Conservation (phyloP, 495 filamentous ascomycete genomes). For the Cudoniella acicularis region DNA sequence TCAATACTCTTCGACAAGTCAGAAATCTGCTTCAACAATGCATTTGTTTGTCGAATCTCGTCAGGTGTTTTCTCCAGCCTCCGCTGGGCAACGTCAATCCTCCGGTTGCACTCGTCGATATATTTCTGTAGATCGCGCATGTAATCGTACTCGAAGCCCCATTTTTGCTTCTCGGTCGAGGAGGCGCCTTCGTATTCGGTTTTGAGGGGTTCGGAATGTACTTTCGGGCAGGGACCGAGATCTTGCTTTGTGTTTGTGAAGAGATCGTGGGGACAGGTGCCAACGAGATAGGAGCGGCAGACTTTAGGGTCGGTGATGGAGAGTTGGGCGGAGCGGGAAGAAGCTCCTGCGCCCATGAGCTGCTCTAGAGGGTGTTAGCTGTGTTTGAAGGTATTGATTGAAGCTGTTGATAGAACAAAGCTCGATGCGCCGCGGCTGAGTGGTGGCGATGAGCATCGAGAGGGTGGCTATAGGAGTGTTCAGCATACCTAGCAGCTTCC, state of each 20-base stretch:
- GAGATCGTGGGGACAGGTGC: constrained; percentile 96
- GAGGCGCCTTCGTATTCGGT: constrained; percentile 74
- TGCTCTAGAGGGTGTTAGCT: constrained; percentile 50
- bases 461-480: background rate
- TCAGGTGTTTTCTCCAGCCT: constrained; percentile 96
- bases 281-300: constrained; percentile 90
- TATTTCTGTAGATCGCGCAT: constrained; percentile 91
- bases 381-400: too few species aligned
- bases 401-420: background rate
- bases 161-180: constrained; percentile 65
- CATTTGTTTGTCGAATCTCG: constrained; percentile 95
- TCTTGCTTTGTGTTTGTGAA: constrained; percentile 99
- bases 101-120: constrained; percentile 93
- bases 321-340: constrained; percentile 71
- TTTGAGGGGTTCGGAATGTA: constrained; percentile 85
- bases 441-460: background rate
- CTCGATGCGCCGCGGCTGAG: background rate
- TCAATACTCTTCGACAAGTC: constrained; percentile 78
- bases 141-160: constrained; percentile 95
- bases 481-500: constrained; percentile 79
- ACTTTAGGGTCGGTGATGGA: constrained; percentile 90
- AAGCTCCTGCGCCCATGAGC: constrained; percentile 71
- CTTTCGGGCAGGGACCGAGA: constrained; percentile 83
- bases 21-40: constrained; percentile 81
- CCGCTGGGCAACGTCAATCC: constrained; percentile 86